Evolutionary conservation across 495 filamentous ascomycete species (phyloP), one percentile per base, ranked within the genome.

Genomic region (Penicillium subrubescens): DNA sequence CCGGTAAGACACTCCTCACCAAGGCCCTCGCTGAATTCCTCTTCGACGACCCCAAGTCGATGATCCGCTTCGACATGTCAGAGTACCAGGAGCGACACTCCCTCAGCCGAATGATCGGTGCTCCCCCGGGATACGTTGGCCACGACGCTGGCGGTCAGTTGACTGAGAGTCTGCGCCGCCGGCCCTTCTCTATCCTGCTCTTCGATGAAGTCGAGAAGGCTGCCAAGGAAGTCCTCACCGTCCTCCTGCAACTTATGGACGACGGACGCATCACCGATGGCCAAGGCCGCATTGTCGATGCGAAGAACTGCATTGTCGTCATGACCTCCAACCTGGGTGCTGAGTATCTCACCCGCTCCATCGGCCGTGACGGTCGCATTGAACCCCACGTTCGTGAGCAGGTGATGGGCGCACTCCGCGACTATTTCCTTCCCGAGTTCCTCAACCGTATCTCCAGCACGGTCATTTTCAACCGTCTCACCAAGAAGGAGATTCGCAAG

Each of bases 11-110:
- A 3, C 81, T 99, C 14, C 88, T 99, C 53, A 97, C 94, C 61
- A 99, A 99, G 77, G 93, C 93, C 10, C 84, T 99, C 11, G 95
- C 95, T 50, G 95, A 99, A 75, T 99, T 99, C 83, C 84, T 99
- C 39, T 99, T 99, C 78, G 95, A 99, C 73, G 95, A 99, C 71
- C 84, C 95, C 17, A 97, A 97, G 83, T 81, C 93, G 19, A 99
- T 99, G 95, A 96, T 99, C 72, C 92, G 95, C 17, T 94, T 99
- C 81, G 95, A 99, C 78, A 99, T 99, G 95, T 98, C 95, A 8
- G 95, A 99, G 75, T 99, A 99, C 77, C 96, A 98, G 77, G 95
- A 99, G 77, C 91, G 94, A 11, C 95, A 99, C 78, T 92, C 94
- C 1, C 87, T 99, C 27, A 96, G 92, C 70, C 90, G 95, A 62